phyloP scores from a whole-genome alignment of 306 rosid genomes.

The Ochetophila trinervis region DNA sequence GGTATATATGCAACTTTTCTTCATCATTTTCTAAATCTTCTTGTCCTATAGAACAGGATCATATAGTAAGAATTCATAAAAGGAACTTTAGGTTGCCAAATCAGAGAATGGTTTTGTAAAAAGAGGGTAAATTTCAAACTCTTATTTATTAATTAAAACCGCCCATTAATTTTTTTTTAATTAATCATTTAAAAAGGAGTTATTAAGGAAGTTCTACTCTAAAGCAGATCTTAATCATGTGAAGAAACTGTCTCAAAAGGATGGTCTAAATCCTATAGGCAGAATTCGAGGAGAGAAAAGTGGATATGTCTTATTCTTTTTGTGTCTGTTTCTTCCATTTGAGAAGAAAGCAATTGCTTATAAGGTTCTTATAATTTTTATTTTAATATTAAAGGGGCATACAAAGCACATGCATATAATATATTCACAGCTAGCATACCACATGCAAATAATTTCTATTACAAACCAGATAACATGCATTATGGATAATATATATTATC shows the following conservation, averaged over 20 bases:
- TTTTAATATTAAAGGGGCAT: not conserved
- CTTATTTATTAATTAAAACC: not conserved
- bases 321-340: not conserved
- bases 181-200: not conserved
- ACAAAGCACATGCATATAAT: not conserved
- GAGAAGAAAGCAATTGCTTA: not conserved
- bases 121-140: not conserved
- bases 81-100: no score
- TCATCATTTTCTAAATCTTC: no score
- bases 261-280: not conserved
- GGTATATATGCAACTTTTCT: no score
- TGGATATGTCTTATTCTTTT: not conserved
- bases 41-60: no score
- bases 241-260: not conserved
- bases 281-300: conserved; percentile 5
- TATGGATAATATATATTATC: not conserved
- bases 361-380: not conserved
- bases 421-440: no score
- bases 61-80: no score
- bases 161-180: not conserved
- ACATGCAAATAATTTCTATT: not conserved
- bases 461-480: not conserved
- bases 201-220: not conserved
- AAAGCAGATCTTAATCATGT: not conserved
- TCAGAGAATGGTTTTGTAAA: no score